Evolutionary conservation across 371 early-diverging fungal genomes (phyloP).

Genomic region (Syncephalastrum sp.): DNA sequence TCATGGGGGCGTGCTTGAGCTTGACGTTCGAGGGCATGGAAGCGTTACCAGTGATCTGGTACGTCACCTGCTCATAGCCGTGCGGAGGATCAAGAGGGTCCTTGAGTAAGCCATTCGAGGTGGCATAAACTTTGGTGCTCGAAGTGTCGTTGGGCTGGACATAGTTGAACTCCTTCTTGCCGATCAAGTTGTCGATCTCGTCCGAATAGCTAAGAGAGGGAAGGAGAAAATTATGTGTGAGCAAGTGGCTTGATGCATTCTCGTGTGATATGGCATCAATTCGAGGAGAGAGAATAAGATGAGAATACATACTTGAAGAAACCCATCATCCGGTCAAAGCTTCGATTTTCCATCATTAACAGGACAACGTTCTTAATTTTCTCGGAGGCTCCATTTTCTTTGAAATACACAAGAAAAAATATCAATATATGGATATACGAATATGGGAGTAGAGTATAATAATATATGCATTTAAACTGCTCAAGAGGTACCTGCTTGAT

Average conservation of each 20-base stretch:
- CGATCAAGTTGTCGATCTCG: conserved; percentile 24
- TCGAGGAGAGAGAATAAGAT: no score
- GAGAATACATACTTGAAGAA: conserved; percentile 19
- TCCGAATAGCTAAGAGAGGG: background rate
- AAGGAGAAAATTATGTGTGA: no score
- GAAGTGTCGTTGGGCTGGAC: conserved; percentile 15
- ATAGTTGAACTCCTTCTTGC: conserved; percentile 22
- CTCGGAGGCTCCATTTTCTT: conserved; percentile 3
- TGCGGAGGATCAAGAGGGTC: conserved; percentile 29
- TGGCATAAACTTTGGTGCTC: conserved; percentile 21
- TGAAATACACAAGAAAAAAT: background rate
- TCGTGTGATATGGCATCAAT: no score
- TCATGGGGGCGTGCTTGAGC: conserved; percentile 19
- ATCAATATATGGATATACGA: background rate
- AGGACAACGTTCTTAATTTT: conserved; percentile 38
- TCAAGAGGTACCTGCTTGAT: background rate
- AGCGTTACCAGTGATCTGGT: conserved; percentile 22
- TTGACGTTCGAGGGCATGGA: conserved; percentile 10
- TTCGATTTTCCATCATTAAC: conserved; percentile 38
- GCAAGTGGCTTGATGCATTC: no score
- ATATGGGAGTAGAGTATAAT: no score
- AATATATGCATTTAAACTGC: no score
- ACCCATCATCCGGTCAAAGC: conserved; percentile 37
- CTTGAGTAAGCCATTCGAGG: conserved; percentile 17
- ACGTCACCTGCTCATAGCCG: conserved; percentile 14